Conservation (phyloP, 768 basidiomycete genomes). For the Kockovaella imperatae region DNA sequence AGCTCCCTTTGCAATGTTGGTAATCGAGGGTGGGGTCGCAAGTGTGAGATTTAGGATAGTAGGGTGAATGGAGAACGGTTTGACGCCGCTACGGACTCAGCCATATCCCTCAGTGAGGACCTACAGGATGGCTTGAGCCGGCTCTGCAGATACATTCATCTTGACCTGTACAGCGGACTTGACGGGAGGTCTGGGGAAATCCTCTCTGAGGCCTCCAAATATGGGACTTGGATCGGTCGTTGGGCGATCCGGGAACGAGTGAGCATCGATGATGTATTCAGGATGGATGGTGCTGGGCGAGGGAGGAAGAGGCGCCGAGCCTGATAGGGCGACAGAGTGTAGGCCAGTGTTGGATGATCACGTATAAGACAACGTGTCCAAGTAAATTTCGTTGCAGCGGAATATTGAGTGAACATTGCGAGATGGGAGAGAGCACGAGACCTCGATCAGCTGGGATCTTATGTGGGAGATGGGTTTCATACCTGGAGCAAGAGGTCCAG, state of each 20-base stretch:
- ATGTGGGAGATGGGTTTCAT: constrained; percentile 2
- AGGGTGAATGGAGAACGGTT: constrained; percentile 33
- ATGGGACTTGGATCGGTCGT: constrained; percentile 8
- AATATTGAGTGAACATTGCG: neutral
- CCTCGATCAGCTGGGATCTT: neutral
- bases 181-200: constrained; percentile 18
- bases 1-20: constrained; percentile 25
- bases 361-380: neutral
- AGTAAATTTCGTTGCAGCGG: neutral
- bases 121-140: constrained; percentile 14
- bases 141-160: constrained; percentile 17
- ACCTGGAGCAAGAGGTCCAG: constrained; percentile 34
- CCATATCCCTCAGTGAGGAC: constrained; percentile 2
- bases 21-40: constrained; percentile 20
- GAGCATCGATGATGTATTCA: constrained; percentile 28
- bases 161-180: constrained; percentile 24
- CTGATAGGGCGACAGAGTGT: constrained; percentile 3
- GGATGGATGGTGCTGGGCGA: constrained; percentile 29
- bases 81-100: constrained; percentile 11
- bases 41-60: constrained; percentile 30
- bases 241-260: constrained; percentile 15
- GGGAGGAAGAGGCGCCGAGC: constrained; percentile 30
- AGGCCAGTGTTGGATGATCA: neutral
- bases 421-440: neutral
- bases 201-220: constrained; percentile 8